Conservation (phyloP, 306 rosid species). For the Herpetospermum pedunculosum region DNA sequence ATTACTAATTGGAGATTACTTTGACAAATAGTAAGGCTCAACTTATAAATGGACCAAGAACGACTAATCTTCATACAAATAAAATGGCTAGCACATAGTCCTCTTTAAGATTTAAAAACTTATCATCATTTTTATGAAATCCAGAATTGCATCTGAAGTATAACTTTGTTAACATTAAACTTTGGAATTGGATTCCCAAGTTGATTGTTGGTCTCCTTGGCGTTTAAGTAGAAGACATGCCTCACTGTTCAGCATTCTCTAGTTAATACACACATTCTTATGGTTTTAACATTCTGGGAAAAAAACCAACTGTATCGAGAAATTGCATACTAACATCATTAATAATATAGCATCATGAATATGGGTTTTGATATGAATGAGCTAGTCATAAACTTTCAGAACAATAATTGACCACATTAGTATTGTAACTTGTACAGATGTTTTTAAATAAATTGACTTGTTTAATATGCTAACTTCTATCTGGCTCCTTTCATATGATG, state of each 20-base stretch:
- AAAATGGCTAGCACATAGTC: not conserved
- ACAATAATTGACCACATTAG: not conserved
- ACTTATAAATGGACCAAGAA: not conserved
- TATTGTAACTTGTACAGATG: not conserved
- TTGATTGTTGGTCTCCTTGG: not conserved
- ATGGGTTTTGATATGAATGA: not conserved
- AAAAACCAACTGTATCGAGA: not conserved
- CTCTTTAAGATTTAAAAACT: not conserved
- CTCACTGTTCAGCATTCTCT: not conserved
- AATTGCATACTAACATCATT: not conserved
- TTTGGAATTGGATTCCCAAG: not conserved
- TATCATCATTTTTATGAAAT: not conserved
- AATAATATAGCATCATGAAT: not conserved
- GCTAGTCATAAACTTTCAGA: not conserved
- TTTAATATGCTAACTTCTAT: not conserved
- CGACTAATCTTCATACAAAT: not conserved
- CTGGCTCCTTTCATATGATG: not conserved
- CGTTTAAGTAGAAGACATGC: not conserved
- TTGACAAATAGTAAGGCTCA: not conserved
- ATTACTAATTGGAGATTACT: not conserved
- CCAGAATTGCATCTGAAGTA: not conserved
- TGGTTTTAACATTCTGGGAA: not conserved
- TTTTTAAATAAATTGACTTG: not conserved
- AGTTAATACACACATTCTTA: not conserved
- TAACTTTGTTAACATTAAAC: not conserved